These are phyloP conservation scores for Periconia sp. DNA, from an alignment of 2,329 filamentous ascomycete genomes.

Conservation along the genomic window DNA sequence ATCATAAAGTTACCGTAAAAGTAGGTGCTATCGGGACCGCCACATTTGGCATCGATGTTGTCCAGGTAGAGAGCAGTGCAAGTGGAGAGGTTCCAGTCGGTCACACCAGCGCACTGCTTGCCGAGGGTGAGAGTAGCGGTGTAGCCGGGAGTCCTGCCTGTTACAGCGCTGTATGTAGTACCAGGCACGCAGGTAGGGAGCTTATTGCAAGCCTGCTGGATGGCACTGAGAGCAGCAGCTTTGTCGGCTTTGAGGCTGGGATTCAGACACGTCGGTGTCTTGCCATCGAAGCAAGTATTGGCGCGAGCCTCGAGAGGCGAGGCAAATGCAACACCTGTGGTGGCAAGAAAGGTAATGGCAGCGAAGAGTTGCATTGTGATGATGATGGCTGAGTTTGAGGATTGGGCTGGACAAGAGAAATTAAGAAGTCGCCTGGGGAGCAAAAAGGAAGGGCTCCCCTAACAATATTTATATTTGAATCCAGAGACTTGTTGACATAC, in stretches of 20 bases:
- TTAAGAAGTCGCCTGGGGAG: background rate
- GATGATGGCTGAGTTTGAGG: background rate
- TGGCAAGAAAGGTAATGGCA: background rate
- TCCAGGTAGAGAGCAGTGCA: conserved; percentile 5
- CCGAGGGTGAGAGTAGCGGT: conserved; percentile 7
- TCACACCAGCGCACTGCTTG: conserved; percentile 5
- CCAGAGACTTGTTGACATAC: background rate
- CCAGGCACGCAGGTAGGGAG: conserved; percentile 4
- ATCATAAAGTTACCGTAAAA: conserved; percentile 1
- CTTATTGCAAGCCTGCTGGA: conserved; percentile 1
- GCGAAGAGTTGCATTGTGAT: background rate
- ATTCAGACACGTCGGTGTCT: background rate
- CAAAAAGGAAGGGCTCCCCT: background rate
- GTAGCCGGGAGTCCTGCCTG: conserved; percentile 2
- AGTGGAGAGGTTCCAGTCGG: background rate
- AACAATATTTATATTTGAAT: background rate
- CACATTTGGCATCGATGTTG: background rate
- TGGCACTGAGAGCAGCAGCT: background rate
- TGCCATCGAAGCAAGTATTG: conserved; percentile 2
- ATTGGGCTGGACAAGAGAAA: background rate
- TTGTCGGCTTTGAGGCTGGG: background rate
- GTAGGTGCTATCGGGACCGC: background rate
- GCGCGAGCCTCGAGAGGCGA: background rate
- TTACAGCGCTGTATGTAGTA: background rate
- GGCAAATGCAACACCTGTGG: background rate